Conservation (phyloP, 164 flowering plant genomes). For the Pachysandra terminalis region DNA sequence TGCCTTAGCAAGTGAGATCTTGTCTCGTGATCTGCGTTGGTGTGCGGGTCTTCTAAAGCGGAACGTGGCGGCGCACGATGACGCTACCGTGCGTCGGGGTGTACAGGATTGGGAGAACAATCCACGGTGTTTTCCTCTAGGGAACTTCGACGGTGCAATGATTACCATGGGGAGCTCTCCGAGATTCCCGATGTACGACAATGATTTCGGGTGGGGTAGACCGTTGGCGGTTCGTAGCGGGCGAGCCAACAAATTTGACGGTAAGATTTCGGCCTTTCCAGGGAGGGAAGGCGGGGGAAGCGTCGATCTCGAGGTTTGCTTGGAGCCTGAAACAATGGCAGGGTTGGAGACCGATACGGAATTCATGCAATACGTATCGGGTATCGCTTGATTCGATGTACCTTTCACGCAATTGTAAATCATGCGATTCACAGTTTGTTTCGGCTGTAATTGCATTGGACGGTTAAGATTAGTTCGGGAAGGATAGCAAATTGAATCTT, state of each 20-base stretch:
- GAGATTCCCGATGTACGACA: conserved; percentile 68
- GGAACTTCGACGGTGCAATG: conserved; percentile 61
- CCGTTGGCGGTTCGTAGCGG: conserved; percentile 68
- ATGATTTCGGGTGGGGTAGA: conserved; percentile 74
- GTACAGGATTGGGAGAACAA: conserved; percentile 48
- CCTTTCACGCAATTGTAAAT: too few relatives aligned
- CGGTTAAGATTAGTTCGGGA: too few relatives aligned
- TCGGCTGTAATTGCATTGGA: too few relatives aligned
- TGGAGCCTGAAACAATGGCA: conserved; percentile 52
- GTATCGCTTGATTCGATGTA: background rate
- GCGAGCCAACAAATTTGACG: conserved; percentile 61
- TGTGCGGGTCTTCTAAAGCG: conserved; percentile 43
- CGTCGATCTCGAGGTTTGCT: conserved; percentile 65
- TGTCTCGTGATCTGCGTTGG: conserved; percentile 38
- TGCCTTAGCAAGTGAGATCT: conserved; percentile 42
- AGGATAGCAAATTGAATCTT: too few relatives aligned
- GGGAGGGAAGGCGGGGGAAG: conserved; percentile 58
- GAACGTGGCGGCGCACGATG: conserved; percentile 47
- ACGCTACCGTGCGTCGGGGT: conserved; percentile 42
- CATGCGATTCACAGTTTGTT: too few relatives aligned
- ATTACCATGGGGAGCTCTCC: conserved; percentile 77
- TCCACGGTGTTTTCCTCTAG: conserved; percentile 57
- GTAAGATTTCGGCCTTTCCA: conserved; percentile 66
- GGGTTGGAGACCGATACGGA: conserved; percentile 43
- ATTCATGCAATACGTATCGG: conserved; percentile 35